A percentile compares a stretch with the other conserved stretches of the same genome.
These are phyloP conservation scores for Penicillium palitans DNA, from an alignment of 2,329 filamentous ascomycete genomes.

Conservation along the genomic window DNA sequence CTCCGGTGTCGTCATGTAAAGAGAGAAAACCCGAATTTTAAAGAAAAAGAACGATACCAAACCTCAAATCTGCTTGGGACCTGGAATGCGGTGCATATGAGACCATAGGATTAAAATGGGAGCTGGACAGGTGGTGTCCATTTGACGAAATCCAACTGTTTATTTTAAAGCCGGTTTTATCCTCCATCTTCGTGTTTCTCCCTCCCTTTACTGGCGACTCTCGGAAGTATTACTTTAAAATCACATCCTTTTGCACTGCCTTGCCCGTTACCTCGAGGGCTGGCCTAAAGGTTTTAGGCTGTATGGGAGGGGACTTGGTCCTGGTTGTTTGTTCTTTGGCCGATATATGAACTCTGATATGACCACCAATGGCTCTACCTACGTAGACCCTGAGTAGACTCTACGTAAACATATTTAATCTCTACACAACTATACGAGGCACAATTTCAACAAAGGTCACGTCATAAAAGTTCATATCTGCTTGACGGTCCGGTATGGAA, in stretches of 20 bases:
- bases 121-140: constrained; percentile 22
- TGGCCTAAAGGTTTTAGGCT: constrained; percentile 5
- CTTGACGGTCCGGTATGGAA: background rate
- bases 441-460: background rate
- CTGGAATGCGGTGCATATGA: constrained; percentile 31
- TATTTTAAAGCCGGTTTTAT: constrained; percentile 27
- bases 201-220: constrained; percentile 24
- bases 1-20: constrained; percentile 99
- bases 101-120: constrained; percentile 26
- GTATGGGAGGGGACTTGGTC: constrained; percentile 4
- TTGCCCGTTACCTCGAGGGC: background rate
- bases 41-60: constrained; percentile 34
- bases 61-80: constrained; percentile 28
- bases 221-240: constrained; percentile 27
- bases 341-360: constrained; percentile 17
- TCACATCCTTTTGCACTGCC: constrained; percentile 21
- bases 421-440: background rate
- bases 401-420: background rate
- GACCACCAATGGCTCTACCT: constrained; percentile 3
- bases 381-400: background rate
- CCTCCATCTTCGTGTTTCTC: constrained; percentile 26
- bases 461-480: background rate
- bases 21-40: constrained; percentile 30
- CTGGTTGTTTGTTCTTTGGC: constrained; percentile 9
- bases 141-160: constrained; percentile 30